These are phyloP conservation scores for Fusarium chaquense DNA, from an alignment of 2,329 filamentous ascomycete genomes.

Conservation along the genomic window DNA sequence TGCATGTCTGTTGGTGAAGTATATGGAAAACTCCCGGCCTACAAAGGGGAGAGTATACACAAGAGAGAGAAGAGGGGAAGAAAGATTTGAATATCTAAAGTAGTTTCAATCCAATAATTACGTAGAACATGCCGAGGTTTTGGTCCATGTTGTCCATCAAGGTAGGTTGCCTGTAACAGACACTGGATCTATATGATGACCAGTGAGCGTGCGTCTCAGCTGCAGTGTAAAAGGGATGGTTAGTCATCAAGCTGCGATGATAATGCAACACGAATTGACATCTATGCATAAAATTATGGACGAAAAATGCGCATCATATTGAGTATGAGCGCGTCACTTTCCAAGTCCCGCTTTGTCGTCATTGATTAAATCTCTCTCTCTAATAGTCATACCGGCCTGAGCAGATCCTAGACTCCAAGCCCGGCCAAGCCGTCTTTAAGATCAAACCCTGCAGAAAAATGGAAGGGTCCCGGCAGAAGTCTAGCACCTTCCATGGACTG, in stretches of 20 bases:
- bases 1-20: slow-evolving; percentile 25
- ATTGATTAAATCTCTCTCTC: slow-evolving; percentile 24
- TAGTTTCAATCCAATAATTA: neutral
- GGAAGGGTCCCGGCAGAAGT: slow-evolving; percentile 31
- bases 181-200: slow-evolving; percentile 1
- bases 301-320: neutral
- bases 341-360: slow-evolving; percentile 40
- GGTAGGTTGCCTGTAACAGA: slow-evolving; percentile 37
- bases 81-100: neutral
- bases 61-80: slow-evolving; percentile 9
- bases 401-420: slow-evolving; percentile 5
- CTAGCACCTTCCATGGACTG: slow-evolving; percentile 50
- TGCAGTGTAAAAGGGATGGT: neutral
- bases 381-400: slow-evolving; percentile 24
- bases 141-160: slow-evolving; percentile 47
- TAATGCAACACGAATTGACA: neutral
- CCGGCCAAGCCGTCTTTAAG: slow-evolving; percentile 14
- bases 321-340: slow-evolving; percentile 27
- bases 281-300: slow-evolving; percentile 1
- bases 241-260: slow-evolving; percentile 39
- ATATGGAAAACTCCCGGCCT: slow-evolving; percentile 5
- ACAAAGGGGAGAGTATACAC: slow-evolving; percentile 1
- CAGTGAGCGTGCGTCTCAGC: slow-evolving; percentile 1
- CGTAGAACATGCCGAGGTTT: neutral
- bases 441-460: neutral